Percentiles rank a stretch among this genome's conserved stretches.
phyloP scores from a whole-genome alignment of 768 basidiomycete genomes.

The Ramaria sp. region DNA sequence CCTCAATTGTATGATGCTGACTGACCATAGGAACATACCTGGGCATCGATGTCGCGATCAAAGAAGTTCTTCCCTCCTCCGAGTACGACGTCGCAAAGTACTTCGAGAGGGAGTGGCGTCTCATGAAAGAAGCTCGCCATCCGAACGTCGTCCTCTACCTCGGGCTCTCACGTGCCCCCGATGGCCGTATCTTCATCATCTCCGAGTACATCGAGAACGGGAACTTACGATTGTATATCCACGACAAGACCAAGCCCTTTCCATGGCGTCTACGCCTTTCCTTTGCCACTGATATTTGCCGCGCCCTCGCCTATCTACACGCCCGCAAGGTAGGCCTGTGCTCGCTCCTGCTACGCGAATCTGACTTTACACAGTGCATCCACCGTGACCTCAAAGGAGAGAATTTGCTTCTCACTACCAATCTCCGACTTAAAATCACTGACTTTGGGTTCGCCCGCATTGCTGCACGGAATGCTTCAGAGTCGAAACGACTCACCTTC shows the following conservation, averaged over 20 bases:
- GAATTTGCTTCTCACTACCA: conserved; percentile 90
- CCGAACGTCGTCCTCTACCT: conserved; percentile 91
- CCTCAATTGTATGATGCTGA: not conserved
- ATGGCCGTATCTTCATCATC: conserved; percentile 85
- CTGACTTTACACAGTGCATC: conserved; percentile 23
- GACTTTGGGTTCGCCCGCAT: conserved; percentile 98
- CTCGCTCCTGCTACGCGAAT: not conserved
- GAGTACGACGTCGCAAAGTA: conserved; percentile 96
- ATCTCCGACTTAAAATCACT: conserved; percentile 94
- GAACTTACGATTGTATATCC: conserved; percentile 86
- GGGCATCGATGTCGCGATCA: conserved; percentile 92
- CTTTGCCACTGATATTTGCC: conserved; percentile 89
- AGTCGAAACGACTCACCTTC: conserved; percentile 75
- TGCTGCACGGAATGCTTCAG: conserved; percentile 84
- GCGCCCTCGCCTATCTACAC: conserved; percentile 95
- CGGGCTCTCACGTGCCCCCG: conserved; percentile 76
- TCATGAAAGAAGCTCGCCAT: conserved; percentile 92
- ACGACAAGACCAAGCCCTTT: conserved; percentile 71
- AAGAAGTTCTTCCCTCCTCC: conserved; percentile 85
- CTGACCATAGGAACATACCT: conserved; percentile 62
- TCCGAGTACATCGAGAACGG: conserved; percentile 92
- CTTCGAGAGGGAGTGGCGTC: conserved; percentile 96
- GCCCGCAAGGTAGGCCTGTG: conserved; percentile 49
- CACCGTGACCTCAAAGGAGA: conserved; percentile 87
- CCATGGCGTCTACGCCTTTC: conserved; percentile 91